Evolutionary conservation across 1,284 basidiomycete species (phyloP), one percentile per base, ranked within the genome.

Genomic region (Irpex sp.): DNA sequence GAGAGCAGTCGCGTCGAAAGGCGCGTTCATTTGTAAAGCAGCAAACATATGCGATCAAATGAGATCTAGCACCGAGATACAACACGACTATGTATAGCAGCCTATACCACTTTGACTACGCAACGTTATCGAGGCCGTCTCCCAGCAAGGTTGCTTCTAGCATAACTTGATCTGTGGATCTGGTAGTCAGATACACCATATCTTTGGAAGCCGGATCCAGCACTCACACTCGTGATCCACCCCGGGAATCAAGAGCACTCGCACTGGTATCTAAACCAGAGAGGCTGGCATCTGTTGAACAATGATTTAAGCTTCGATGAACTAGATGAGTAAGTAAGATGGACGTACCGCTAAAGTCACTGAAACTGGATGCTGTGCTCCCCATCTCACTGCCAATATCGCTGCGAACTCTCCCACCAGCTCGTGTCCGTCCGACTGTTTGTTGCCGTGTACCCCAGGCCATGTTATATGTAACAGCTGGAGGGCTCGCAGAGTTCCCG

Each of bases 311-410:
- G 53, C 36, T 58, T 21, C 60, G 57, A 61, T 31, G 54, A 47
- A 65, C 9, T 61, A 51, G 21, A 47, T 50, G 43, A 35, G 33
- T 7, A 33, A 31, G 13, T 39, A 39, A 33, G 31, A 26, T 26
- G 26, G 26, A 74, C 83, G 69, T 68, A 91, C 91, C 91, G 69
- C 92, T 93, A 50, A 93, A 70, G 71, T 93, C 91, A 69, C 90
- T 92, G 69, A 92, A 92, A 72, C 92, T 93, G 3, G 90, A 92
- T 0, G 90, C 83, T 57, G 80, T 86, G 67, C 89, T 92, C 46
- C 81, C 83, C 50, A 82, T 81, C 64, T 89, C 85, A 65, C 84
- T 84, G 4, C 67, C 67, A 37, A 65, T 67, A 21, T 68, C 62
- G 17, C 70, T 70, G 26, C 67, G 67, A 9, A 64, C 61, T 26